A percentile compares a stretch with the other conserved stretches of the same genome.
phyloP scores from a whole-genome alignment of 73 alveolate genomes.

The Tetrahymena malaccensis region DNA sequence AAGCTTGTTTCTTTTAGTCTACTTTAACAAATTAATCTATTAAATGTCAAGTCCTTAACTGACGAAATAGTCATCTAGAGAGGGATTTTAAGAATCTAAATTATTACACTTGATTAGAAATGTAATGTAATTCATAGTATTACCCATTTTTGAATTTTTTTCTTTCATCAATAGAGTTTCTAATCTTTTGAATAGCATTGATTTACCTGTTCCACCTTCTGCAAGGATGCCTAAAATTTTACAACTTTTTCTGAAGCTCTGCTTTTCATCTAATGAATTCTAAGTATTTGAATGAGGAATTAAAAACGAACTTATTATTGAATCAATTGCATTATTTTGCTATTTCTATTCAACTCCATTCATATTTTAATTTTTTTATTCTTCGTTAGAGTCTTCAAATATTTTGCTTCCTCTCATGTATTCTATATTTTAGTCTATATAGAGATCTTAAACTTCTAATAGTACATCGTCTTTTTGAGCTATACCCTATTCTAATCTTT shows the following conservation, averaged over 20 bases:
- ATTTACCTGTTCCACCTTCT: neutral
- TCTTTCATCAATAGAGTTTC: neutral
- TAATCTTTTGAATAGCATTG: neutral
- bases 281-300: neutral
- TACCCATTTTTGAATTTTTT: neutral
- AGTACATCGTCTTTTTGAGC: neutral
- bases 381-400: neutral
- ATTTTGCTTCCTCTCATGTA: neutral
- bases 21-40: neutral
- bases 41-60: neutral
- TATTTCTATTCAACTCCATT: neutral
- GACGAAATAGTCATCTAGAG: neutral
- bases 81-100: neutral
- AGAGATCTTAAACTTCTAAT: neutral
- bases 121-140: neutral
- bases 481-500: neutral
- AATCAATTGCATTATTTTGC: neutral
- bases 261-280: neutral
- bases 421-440: neutral
- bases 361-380: neutral
- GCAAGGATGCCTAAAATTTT: neutral
- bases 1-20: neutral
- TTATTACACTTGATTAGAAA: neutral
- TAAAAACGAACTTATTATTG: neutral
- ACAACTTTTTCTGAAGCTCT: neutral